A percentile compares a stretch with the other conserved stretches of the same genome.
phyloP scores from a whole-genome alignment of 768 basidiomycete genomes.

The Pholiota conissans region DNA sequence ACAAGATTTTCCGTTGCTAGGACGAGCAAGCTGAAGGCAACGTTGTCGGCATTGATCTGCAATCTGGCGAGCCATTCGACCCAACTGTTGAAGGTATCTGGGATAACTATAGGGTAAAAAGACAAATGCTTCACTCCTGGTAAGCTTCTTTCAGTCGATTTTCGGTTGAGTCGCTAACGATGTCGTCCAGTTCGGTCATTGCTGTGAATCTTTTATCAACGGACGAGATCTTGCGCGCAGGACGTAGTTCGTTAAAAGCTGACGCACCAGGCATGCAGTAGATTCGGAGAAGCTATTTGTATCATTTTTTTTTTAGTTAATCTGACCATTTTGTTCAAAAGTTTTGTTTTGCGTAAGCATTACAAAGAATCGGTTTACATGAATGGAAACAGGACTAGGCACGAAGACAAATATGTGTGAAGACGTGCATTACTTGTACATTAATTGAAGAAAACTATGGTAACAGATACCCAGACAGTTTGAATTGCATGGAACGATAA shows the following conservation, averaged over 20 bases:
- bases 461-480: slow-evolving; percentile 8
- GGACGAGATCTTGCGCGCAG: slow-evolving; percentile 92
- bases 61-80: slow-evolving; percentile 95
- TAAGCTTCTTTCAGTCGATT: slow-evolving; percentile 34
- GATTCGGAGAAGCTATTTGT: slow-evolving; percentile 6
- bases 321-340: not conserved
- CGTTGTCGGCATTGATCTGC: slow-evolving; percentile 85
- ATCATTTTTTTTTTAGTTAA: not conserved
- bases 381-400: not conserved
- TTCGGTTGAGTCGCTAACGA: slow-evolving; percentile 16
- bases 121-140: slow-evolving; percentile 98
- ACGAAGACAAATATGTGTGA: not conserved
- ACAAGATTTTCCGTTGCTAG: slow-evolving; percentile 31
- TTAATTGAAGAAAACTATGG: slow-evolving; percentile 7
- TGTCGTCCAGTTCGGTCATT: slow-evolving; percentile 72
- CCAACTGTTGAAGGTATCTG: slow-evolving; percentile 95
- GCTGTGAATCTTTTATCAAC: slow-evolving; percentile 94
- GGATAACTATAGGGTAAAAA: slow-evolving; percentile 99
- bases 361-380: not conserved
- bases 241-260: slow-evolving; percentile 83
- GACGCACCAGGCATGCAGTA: slow-evolving; percentile 36
- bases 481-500: slow-evolving; percentile 12
- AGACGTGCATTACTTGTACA: slow-evolving; percentile 7
- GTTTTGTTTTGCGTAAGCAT: no score
- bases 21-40: slow-evolving; percentile 96